Evolutionary conservation across 2,329 filamentous ascomycete species (phyloP), one percentile per base, ranked within the genome.

Genomic region (Neonectria neomacrospora): DNA sequence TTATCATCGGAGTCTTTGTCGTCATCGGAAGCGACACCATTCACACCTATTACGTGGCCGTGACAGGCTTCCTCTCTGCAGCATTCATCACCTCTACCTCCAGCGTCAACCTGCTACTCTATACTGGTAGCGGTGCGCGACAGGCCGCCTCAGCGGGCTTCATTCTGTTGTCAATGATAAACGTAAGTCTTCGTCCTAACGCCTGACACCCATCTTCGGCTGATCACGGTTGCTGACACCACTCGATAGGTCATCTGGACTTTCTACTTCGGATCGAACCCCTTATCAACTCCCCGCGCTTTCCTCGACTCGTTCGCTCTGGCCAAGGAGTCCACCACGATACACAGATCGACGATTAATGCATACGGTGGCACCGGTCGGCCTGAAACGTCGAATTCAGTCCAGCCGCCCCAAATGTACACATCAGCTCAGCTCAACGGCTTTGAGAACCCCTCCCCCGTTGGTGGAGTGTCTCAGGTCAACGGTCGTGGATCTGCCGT

Each of bases 221-320:
- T 5, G 20, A 22, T 22, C 52, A 16, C 45, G 26, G 34, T 32
- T 23, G 48, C 65, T 74, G 52, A 75, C 48, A 20, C 6, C 8
- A 12, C 14, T 30, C 61, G n/a, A 20, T 28, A 97, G 94, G 92
- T 97, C 72, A 88, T 98, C 63, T 99, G 96, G 96, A 97, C 97
- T 71, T 97, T 98, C 81, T 98, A 98, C 84, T 99, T 97, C 75
- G 96, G 96, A 73, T 97, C 95, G 2, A 91, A 94, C 18, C 94
- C 95, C 1, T 92, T 93, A 44, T 92, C 94, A 16, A 88, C 90
- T 58, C 92, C 94, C 67, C 92, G 95, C 73, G 90, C 93, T 61
- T 97, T 96, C 77, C 91, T 98, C 72, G 96, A 99, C 80, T 97
- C 95, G 1, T 97, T 97, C 75, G 94, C 96, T 52, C 86, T 97